Evolutionary conservation across 768 basidiomycete species (phyloP), one percentile per base, ranked within the genome.

Genomic region (Termitomyces sp.): DNA sequence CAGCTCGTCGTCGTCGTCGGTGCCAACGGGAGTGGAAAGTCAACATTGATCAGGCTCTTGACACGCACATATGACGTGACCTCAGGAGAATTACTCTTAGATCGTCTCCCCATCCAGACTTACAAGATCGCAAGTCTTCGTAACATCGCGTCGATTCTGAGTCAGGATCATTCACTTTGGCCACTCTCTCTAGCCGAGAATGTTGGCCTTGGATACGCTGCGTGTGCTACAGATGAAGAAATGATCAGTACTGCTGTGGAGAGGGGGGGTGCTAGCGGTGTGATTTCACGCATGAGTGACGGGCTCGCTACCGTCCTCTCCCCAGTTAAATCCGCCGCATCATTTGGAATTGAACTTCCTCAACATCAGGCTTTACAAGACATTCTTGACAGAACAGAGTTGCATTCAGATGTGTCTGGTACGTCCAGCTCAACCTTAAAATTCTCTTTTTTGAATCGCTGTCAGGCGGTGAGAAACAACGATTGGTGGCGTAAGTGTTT

Each of bases 1-100:
- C 72, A 77, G 26, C 71, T 83, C 9, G 77, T 81, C n/a, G 76
- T 84, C 35, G 68, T 85, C 24, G 83, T 85, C 3, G 82, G 84
- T 24, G 68, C 69, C 4, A 85, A 84, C 59, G 83, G 83, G 5
- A 77, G 76, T 56, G 82, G 82, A 2, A 83, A 83, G 60, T 77
- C 79, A 6, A 80, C 81, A 0, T 54, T 84, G 26, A 67, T 84
- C 12, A 80, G 79, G 43, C 67, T 85, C 9, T 65, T 85, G 9
- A 72, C 80, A 0, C 70, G 81, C 0, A 63, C 81, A 6, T 82
- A 79, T 61, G 78, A 82, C 54, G 74, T 75, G 0, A 71, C 75
- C 0, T 66, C 69, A 0, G 83, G 81, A 0, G 63, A 38, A 18
- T 38, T 38, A 6, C 63, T 76, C 10, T 68, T 84, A 20, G 77